Percentiles rank a stretch among this genome's conserved stretches.
Conservation (phyloP, 2,329 filamentous ascomycete genomes). For the Coleophoma eucalyptorum region DNA sequence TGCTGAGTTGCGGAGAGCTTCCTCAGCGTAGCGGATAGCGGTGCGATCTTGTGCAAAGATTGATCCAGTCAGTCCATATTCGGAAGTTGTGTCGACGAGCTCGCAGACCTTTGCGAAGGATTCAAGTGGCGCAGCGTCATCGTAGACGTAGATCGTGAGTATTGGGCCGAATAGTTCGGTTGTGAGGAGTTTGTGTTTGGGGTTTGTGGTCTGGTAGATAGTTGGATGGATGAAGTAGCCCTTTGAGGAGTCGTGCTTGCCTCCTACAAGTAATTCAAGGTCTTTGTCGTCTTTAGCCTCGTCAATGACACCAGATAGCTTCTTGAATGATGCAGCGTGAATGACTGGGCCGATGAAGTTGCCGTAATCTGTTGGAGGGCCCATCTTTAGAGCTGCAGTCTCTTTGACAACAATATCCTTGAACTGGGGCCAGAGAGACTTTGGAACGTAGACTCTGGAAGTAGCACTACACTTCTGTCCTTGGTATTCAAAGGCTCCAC, state of each 20-base stretch:
- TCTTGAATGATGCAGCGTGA: constrained; percentile 77
- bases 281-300: constrained; percentile 72
- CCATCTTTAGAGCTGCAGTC: constrained; percentile 66
- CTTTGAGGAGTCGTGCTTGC: constrained; percentile 71
- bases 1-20: constrained; percentile 66
- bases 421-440: constrained; percentile 71
- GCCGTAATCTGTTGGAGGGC: constrained; percentile 60
- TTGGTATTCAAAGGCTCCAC: constrained; percentile 86
- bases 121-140: constrained; percentile 52
- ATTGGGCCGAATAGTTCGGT: constrained; percentile 83
- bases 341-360: constrained; percentile 90
- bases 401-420: constrained; percentile 64
- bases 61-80: constrained; percentile 75
- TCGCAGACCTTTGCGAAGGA: constrained; percentile 57
- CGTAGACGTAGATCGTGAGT: constrained; percentile 72
- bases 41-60: constrained; percentile 69
- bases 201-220: constrained; percentile 72
- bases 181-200: constrained; percentile 68
- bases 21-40: constrained; percentile 64
- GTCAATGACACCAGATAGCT: constrained; percentile 73
- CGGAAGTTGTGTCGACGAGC: constrained; percentile 66
- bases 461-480: constrained; percentile 90
- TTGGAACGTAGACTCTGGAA: constrained; percentile 74
- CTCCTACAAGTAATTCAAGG: constrained; percentile 70
- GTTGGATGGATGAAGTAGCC: constrained; percentile 85